Conservation (phyloP, 129 eudicot genomes). For the Centella asiatica region DNA sequence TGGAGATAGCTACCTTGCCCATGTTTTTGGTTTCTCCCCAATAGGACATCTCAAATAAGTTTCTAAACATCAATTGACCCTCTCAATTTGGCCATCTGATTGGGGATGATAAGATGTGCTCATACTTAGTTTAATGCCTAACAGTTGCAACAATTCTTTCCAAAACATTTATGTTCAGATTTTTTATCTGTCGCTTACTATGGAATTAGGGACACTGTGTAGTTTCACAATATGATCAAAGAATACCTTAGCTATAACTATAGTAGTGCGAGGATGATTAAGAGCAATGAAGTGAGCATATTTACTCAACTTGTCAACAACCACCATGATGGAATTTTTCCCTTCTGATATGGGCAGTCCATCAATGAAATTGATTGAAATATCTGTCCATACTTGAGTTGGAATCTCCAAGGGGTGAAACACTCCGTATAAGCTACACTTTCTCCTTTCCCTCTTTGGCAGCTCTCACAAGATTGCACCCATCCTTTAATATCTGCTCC, state of each 20-base stretch:
- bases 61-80: neutral
- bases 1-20: neutral
- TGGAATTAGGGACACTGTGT: neutral
- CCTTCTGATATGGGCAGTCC: neutral
- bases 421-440: neutral
- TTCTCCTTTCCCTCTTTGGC: neutral
- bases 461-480: neutral
- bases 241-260: neutral
- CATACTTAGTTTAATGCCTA: neutral
- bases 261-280: neutral
- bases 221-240: neutral
- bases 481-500: neutral
- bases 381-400: neutral
- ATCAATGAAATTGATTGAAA: neutral
- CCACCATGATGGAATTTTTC: neutral
- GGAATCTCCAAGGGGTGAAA: neutral
- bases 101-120: no score
- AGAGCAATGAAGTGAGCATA: neutral
- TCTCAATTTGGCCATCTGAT: no score
- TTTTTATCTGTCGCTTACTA: neutral
- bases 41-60: neutral
- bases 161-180: neutral
- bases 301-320: constrained; percentile 4
- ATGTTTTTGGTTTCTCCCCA: neutral
- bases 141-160: neutral